Evolutionary conservation across 352 stramenopile species (phyloP).

Genomic region (Pythium periplocum): DNA sequence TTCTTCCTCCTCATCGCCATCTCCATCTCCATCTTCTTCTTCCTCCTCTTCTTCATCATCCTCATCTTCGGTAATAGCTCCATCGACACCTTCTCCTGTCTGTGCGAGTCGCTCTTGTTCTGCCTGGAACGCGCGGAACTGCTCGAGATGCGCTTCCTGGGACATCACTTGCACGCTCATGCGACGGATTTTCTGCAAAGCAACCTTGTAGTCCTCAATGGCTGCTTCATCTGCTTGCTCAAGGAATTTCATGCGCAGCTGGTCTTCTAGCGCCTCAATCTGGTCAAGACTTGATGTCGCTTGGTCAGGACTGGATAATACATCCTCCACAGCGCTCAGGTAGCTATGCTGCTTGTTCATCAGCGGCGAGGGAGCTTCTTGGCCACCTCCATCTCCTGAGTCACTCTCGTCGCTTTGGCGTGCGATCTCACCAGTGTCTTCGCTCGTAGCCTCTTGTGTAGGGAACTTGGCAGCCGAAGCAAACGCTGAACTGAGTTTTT

Average conservation of each 20-base stretch:
- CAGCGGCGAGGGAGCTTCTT: neutral
- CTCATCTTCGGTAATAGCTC: slow-evolving; percentile 6
- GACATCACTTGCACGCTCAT: slow-evolving; percentile 26
- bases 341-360: slow-evolving; percentile 24
- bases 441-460: neutral
- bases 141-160: slow-evolving; percentile 6
- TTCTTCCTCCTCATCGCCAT: slow-evolving; percentile 13
- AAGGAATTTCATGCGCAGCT: slow-evolving; percentile 59
- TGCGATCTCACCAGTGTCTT: too few species aligned
- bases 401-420: neutral
- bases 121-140: slow-evolving; percentile 3
- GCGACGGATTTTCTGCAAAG: slow-evolving; percentile 57
- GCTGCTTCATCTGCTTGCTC: slow-evolving; percentile 45
- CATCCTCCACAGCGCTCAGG: slow-evolving; percentile 32
- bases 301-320: slow-evolving; percentile 9
- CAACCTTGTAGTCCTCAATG: slow-evolving; percentile 66
- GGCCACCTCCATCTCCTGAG: neutral
- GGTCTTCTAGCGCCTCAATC: slow-evolving; percentile 52
- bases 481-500: slow-evolving; percentile 24
- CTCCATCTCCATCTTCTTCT: slow-evolving; percentile 16
- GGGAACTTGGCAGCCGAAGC: neutral
- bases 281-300: slow-evolving; percentile 14
- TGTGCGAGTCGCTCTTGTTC: neutral
- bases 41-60: slow-evolving; percentile 28
- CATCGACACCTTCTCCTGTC: too few species aligned